Evolutionary conservation across 108 stramenopile genomes (phyloP).

Genomic region (Skeletonema grethae): DNA sequence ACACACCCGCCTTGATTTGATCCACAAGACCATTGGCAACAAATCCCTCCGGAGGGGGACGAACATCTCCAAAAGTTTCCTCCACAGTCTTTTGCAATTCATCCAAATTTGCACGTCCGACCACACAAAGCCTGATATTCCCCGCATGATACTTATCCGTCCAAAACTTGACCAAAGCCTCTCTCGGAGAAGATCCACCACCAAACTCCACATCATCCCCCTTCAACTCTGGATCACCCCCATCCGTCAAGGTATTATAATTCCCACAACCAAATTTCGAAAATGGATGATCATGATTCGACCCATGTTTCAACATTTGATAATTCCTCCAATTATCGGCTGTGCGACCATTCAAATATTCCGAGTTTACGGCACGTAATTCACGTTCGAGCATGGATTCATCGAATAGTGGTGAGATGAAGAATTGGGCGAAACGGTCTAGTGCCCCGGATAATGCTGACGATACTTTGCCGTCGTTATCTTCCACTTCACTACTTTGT

Average conservation of each 20-base stretch:
- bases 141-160: constrained; percentile 84
- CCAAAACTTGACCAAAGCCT: constrained; percentile 57
- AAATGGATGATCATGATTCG: constrained; percentile 75
- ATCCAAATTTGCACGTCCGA: constrained; percentile 84
- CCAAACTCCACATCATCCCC: constrained; percentile 30
- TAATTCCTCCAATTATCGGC: constrained; percentile 92
- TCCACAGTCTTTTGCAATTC: constrained; percentile 77
- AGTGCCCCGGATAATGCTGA: constrained; percentile 82
- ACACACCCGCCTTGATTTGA: constrained; percentile 44
- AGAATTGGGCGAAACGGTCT: constrained; percentile 96
- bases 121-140: constrained; percentile 88
- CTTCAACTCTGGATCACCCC: constrained; percentile 44
- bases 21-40: constrained; percentile 53
- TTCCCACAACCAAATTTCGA: constrained; percentile 96
- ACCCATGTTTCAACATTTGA: constrained; percentile 76
- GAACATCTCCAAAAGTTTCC: constrained; percentile 68
- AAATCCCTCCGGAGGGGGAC: constrained; percentile 49
- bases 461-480: constrained; percentile 43
- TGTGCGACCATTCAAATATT: constrained; percentile 93
- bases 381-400: constrained; percentile 88
- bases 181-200: constrained; percentile 56
- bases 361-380: constrained; percentile 94
- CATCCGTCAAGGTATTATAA: constrained; percentile 85
- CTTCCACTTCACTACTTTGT: background rate
- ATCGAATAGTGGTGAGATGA: constrained; percentile 93